A percentile compares a stretch with the other conserved stretches of the same genome.
Conservation (phyloP, 2,329 filamentous ascomycete species). For the Seiridium unicorne region DNA sequence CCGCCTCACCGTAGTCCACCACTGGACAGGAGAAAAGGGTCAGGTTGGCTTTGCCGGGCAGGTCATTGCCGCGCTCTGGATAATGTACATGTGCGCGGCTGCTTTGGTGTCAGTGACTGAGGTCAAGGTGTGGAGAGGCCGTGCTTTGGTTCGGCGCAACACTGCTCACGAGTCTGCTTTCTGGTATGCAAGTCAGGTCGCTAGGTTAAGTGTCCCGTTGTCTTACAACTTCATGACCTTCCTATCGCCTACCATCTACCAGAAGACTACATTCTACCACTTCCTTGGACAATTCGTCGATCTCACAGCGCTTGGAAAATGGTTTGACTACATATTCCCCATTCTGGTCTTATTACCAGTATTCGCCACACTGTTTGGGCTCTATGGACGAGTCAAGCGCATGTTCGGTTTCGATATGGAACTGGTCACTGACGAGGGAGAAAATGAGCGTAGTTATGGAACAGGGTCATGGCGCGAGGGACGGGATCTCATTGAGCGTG, state of each 20-base stretch:
- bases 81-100: conserved; percentile 93
- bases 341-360: conserved; percentile 85
- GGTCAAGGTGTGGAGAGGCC: conserved; percentile 96
- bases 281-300: conserved; percentile 85
- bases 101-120: conserved; percentile 86
- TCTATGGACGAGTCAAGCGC: conserved; percentile 80
- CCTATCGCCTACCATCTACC: conserved; percentile 69
- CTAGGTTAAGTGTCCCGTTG: conserved; percentile 86
- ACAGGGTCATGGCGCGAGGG: conserved; percentile 90
- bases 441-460: conserved; percentile 61
- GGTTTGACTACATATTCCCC: conserved; percentile 88
- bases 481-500: conserved; percentile 83
- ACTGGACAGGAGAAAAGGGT: conserved; percentile 67
- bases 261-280: conserved; percentile 78
- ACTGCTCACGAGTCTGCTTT: conserved; percentile 92
- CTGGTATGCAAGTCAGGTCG: conserved; percentile 93
- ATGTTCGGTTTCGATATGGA: conserved; percentile 74
- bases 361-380: conserved; percentile 79
- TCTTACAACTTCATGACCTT: conserved; percentile 97
- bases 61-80: conserved; percentile 79
- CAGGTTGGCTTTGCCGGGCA: conserved; percentile 86
- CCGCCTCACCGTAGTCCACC: conserved; percentile 68
- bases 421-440: conserved; percentile 71
- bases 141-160: conserved; percentile 84
- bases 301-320: conserved; percentile 75